phyloP scores from a whole-genome alignment of 169 alveolate species.

The Sarcocystis neurona region DNA sequence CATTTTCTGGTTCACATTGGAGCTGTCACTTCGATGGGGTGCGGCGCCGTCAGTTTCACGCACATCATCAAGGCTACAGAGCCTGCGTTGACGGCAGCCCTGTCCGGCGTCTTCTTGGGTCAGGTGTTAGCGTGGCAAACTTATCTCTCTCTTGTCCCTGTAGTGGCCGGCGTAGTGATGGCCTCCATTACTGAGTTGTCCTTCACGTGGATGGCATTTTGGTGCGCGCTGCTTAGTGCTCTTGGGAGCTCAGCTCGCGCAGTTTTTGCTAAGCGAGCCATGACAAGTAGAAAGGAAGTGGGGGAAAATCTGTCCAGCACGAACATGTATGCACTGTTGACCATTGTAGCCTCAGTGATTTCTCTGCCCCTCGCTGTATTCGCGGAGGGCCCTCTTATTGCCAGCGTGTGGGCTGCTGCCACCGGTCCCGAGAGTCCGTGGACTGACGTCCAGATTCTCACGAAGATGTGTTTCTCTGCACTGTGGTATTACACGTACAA shows the following conservation, averaged over 20 bases:
- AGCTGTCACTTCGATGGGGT: slow-evolving; percentile 82
- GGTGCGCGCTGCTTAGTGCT: slow-evolving; percentile 81
- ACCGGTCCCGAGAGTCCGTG: slow-evolving; percentile 48
- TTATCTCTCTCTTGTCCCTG: slow-evolving; percentile 74
- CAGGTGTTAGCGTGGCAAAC: slow-evolving; percentile 71
- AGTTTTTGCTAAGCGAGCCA: slow-evolving; percentile 65
- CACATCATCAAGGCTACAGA: slow-evolving; percentile 84
- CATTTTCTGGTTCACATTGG: slow-evolving; percentile 82
- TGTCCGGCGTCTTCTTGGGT: slow-evolving; percentile 71
- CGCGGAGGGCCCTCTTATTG: slow-evolving; percentile 71
- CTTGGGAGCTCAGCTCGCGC: slow-evolving; percentile 74
- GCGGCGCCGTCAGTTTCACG: slow-evolving; percentile 83
- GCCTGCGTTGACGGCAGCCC: slow-evolving; percentile 81
- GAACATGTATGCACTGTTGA: slow-evolving; percentile 77
- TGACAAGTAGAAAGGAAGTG: slow-evolving; percentile 73
- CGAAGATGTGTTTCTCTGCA: slow-evolving; percentile 70
- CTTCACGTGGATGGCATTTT: slow-evolving; percentile 78
- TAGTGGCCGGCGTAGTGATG: slow-evolving; percentile 78
- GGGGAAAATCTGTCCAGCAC: slow-evolving; percentile 77
- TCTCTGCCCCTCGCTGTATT: slow-evolving; percentile 75
- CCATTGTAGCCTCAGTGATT: slow-evolving; percentile 75
- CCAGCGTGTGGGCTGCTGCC: slow-evolving; percentile 63
- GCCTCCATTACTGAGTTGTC: slow-evolving; percentile 79
- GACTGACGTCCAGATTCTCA: slow-evolving; percentile 18
- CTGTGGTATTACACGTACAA: slow-evolving; percentile 80